These are phyloP conservation scores for Geranomyces michiganensis DNA, from an alignment of 192 early-diverging fungal genomes.

Conservation along the genomic window DNA sequence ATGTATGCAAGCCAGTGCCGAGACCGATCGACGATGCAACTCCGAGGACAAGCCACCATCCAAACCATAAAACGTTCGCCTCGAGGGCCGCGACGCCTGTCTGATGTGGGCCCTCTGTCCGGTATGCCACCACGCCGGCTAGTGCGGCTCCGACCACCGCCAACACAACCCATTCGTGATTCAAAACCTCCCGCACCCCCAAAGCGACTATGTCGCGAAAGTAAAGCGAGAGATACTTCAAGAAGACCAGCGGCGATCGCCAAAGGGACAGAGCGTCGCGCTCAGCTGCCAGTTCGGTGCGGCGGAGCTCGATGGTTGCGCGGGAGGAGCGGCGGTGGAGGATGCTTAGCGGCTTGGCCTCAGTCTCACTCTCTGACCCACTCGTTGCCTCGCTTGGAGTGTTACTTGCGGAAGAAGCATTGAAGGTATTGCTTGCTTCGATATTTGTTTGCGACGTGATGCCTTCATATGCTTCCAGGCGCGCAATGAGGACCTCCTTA, in stretches of 20 bases:
- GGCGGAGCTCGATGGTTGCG: slow-evolving; percentile 20
- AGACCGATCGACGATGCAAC: slow-evolving; percentile 89
- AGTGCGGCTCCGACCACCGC: slow-evolving; percentile 9
- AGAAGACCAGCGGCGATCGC: slow-evolving; percentile 39
- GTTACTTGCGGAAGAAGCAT: background rate
- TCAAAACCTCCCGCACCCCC: slow-evolving; percentile 14
- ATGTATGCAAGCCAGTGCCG: slow-evolving; percentile 93
- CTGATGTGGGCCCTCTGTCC: slow-evolving; percentile 62
- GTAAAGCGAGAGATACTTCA: slow-evolving; percentile 40
- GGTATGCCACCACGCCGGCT: slow-evolving; percentile 43
- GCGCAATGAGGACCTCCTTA: slow-evolving; percentile 27
- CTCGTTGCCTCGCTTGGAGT: background rate
- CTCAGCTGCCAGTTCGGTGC: slow-evolving; percentile 17
- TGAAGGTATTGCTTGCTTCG: background rate
- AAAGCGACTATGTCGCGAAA: slow-evolving; percentile 8
- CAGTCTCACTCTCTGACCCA: background rate
- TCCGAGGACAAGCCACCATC: slow-evolving; percentile 86
- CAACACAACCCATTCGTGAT: slow-evolving; percentile 15
- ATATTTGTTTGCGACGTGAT: background rate
- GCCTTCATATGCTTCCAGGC: slow-evolving; percentile 24
- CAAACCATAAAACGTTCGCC: slow-evolving; percentile 76
- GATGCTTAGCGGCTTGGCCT: slow-evolving; percentile 14
- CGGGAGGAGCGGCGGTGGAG: slow-evolving; percentile 12
- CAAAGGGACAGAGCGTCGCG: slow-evolving; percentile 33
- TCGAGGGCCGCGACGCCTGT: slow-evolving; percentile 54